Base-by-base conservation (phyloP, 2,329 filamentous ascomycete species). In the Teratosphaeria epicoccoides region DNA sequence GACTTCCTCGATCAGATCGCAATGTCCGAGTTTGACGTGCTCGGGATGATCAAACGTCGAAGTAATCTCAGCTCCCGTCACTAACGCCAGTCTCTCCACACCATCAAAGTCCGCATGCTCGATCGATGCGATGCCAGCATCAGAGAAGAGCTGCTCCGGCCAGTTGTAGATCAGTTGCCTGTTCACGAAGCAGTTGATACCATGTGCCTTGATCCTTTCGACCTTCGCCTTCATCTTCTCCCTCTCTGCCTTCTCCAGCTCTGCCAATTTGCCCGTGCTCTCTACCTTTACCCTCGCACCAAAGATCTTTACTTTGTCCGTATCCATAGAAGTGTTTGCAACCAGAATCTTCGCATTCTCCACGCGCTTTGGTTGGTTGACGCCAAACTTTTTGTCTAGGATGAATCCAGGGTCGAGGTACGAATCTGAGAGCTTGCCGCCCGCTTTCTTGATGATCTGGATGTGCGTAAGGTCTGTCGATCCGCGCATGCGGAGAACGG, bases 191-290 rank as follows among this genome's bases (percentile, higher is more conserved):
- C 93, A 97, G 80, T 98, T 98, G 75, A 98, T 96, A 54, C 93
- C 93, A 67, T 98, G 93, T 46, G 88, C 81, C 81, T 97, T 98
- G 76, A 98, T 98, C 72, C 88, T 91, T 58, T 98, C 93, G 45
- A 98, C 93, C 80, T 98, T 98, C 59, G 87, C 86, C 79, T 90
- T 94, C 93, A 98, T 98, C 83, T 97, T 97, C 65, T 98, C 93
- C 65, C 88, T 86, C 76, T 97, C 93, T 5, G 93, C 93, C 79
- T 94, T 95, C 72, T 98, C 93, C 50, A 98, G 78, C 65, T 98
- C 93, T n/a, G 93, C 93, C 47, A 98, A 80, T 78, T 97, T 96
- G 69, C 88, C 88, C 2, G 93, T 98, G 26, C 88, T 91, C 61
- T 88, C 87, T 55, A 98, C 93, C 80, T 97, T 97, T 65, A 98